Evolutionary conservation across 2,329 filamentous ascomycete species (phyloP).

Genomic region (Dothistroma septosporum): DNA sequence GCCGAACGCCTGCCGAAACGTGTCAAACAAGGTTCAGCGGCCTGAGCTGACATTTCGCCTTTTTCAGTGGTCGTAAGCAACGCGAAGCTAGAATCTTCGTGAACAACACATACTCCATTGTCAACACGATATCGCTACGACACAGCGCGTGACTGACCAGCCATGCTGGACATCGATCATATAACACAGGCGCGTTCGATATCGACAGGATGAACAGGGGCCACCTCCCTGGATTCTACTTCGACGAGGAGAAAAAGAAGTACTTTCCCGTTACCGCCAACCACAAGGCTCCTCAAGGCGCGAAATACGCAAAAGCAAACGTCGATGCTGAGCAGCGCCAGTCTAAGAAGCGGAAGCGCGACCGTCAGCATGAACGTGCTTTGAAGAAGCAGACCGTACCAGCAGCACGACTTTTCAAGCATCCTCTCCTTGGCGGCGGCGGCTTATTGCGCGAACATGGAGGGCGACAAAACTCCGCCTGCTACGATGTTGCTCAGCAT

Average conservation of each 20-base stretch:
- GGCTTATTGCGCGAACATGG: conserved; percentile 9
- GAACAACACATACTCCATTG: too few relatives aligned
- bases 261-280: conserved; percentile 48
- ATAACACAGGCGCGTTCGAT: background rate
- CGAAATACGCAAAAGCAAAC: conserved; percentile 42
- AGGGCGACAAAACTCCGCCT: background rate
- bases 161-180: background rate
- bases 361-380: conserved; percentile 15
- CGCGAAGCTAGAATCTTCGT: too few relatives aligned
- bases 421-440: conserved; percentile 3
- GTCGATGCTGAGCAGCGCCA: conserved; percentile 36
- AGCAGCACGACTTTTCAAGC: conserved; percentile 1
- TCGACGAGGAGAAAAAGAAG: conserved; percentile 45
- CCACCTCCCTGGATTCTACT: conserved; percentile 49
- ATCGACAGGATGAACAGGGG: conserved; percentile 37
- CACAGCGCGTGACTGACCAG: too few relatives aligned
- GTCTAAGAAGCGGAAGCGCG: conserved; percentile 31
- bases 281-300: conserved; percentile 32
- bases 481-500: background rate
- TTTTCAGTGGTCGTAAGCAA: background rate
- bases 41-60: background rate
- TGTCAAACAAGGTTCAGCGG: background rate
- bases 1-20: background rate
- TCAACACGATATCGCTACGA: background rate
- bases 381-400: conserved; percentile 23